These are phyloP conservation scores for Diaporthe aspalathi DNA, from an alignment of 2,329 filamentous ascomycete genomes.

Conservation along the genomic window DNA sequence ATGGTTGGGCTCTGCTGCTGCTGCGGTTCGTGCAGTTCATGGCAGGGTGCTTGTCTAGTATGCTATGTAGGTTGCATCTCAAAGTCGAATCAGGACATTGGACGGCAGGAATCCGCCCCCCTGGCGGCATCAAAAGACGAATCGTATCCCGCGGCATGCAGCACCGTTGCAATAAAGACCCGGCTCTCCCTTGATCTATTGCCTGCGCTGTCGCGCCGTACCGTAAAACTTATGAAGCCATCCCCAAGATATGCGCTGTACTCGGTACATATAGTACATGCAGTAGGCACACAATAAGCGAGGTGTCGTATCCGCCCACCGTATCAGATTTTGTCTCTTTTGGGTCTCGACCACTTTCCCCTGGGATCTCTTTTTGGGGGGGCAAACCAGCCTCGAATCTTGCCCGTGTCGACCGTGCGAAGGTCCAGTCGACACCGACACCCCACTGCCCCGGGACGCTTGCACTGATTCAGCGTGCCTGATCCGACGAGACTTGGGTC, in stretches of 20 bases:
- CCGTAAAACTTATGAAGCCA: conserved; percentile 11
- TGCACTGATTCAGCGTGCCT: conserved; percentile 28
- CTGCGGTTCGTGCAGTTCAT: not conserved
- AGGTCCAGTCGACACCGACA: conserved; percentile 26
- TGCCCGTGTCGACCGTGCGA: conserved; percentile 25
- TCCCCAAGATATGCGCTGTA: not conserved
- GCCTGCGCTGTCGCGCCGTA: conserved; percentile 10
- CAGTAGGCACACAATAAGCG: conserved; percentile 18
- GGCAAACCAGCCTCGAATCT: conserved; percentile 21
- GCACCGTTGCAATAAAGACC: conserved; percentile 9
- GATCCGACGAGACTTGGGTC: conserved; percentile 20
- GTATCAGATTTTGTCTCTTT: conserved; percentile 23
- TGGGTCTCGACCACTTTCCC: conserved; percentile 7
- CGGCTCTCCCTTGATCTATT: conserved; percentile 1
- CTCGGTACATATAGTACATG: not conserved
- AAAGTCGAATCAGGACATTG: conserved; percentile 7
- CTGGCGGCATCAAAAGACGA: conserved; percentile 24
- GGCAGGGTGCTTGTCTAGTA: not conserved
- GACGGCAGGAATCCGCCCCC: conserved; percentile 16
- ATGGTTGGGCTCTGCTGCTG: not conserved
- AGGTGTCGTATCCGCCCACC: conserved; percentile 27
- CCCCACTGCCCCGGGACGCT: conserved; percentile 28
- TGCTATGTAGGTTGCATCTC: conserved; percentile 2
- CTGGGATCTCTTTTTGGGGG: not conserved
- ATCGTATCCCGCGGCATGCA: not conserved